Evolutionary conservation across 495 filamentous ascomycete genomes (phyloP).

Genomic region (Talaromyces trachyspermus): DNA sequence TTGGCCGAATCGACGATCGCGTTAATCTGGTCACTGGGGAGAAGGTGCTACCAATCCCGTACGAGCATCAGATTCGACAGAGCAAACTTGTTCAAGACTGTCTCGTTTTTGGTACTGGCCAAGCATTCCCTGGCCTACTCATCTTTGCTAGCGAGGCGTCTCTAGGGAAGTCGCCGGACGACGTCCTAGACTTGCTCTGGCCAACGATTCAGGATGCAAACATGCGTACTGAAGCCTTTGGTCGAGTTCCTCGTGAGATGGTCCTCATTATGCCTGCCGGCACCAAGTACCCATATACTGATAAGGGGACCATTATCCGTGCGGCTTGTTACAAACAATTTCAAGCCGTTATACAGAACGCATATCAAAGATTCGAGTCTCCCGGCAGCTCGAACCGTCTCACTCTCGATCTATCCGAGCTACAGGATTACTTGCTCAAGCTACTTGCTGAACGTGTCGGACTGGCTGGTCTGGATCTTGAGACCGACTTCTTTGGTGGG

Average conservation of each 20-base stretch:
- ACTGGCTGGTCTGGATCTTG: slow-evolving; percentile 27
- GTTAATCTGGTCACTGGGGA: slow-evolving; percentile 61
- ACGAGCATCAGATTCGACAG: slow-evolving; percentile 51
- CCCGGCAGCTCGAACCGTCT: slow-evolving; percentile 9
- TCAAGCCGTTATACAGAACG: slow-evolving; percentile 35
- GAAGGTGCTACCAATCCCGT: slow-evolving; percentile 57
- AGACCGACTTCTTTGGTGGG: not conserved
- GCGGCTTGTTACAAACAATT: slow-evolving; percentile 45
- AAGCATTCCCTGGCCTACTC: slow-evolving; percentile 45
- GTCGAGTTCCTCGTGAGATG: slow-evolving; percentile 45
- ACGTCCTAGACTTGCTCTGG: slow-evolving; percentile 46
- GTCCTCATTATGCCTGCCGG: slow-evolving; percentile 37
- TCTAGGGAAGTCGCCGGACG: slow-evolving; percentile 27
- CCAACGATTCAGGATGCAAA: slow-evolving; percentile 46
- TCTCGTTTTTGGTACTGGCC: slow-evolving; percentile 49
- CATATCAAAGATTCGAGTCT: slow-evolving; percentile 34
- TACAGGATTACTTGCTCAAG: slow-evolving; percentile 34
- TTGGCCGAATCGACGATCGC: slow-evolving; percentile 53
- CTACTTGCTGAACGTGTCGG: slow-evolving; percentile 29
- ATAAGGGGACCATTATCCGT: slow-evolving; percentile 51
- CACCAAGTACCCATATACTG: slow-evolving; percentile 40
- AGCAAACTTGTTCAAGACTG: slow-evolving; percentile 46
- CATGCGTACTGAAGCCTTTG: slow-evolving; percentile 40
- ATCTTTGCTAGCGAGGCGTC: slow-evolving; percentile 36
- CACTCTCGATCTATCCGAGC: slow-evolving; percentile 27